Evolutionary conservation across 306 rosid species (phyloP), one percentile per base, ranked within the genome.

Genomic region (Quercus glauca): DNA sequence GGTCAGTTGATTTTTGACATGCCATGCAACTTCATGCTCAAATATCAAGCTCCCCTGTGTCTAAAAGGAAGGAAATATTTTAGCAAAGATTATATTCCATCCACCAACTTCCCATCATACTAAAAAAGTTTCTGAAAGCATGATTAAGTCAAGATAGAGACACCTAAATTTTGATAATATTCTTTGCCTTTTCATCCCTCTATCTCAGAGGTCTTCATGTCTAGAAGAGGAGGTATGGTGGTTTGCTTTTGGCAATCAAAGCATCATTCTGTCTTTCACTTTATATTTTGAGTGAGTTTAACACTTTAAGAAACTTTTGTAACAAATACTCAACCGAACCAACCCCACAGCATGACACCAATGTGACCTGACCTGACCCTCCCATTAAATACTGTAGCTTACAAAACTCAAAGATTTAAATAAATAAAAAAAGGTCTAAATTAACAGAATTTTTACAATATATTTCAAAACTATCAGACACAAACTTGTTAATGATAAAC

Each of bases 141-240:
- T 52, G 80, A 53, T 60, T 49, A 76, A 81, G 84, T 76, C 80
- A 82, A 71, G 69, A 81, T 65, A 55, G 45, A 71, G 73, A 76
- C 68, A 35, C 64, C 19, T 18, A 59, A 31, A 63, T 72, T 65
- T 68, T 8, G 52, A n/a, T 35, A 19, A 19, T 41, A 41, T 41
- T 68, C 72, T 35, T 19, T 19, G 72, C 72, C 72, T 79, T 79
- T 59, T 51, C 55, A 72, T 25, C 4, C 15, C 73, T 67, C 74
- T 12, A 11, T 10, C 53, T 49, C 53, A 49, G 14, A 10, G 72
- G 10, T 68, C 26, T 68, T 17, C 25, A 37, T 25, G 70, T 56
- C 64, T 4, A 60, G 31, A 51, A 55, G 78, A 18, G 71, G 21
- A 31, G 37, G 23, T 60, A 45, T 25, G 59, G 71, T 70, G 72